Evolutionary conservation across 345 rosid genomes (phyloP), one percentile per base, ranked within the genome.

Genomic region (Gynandropsis gynandra): DNA sequence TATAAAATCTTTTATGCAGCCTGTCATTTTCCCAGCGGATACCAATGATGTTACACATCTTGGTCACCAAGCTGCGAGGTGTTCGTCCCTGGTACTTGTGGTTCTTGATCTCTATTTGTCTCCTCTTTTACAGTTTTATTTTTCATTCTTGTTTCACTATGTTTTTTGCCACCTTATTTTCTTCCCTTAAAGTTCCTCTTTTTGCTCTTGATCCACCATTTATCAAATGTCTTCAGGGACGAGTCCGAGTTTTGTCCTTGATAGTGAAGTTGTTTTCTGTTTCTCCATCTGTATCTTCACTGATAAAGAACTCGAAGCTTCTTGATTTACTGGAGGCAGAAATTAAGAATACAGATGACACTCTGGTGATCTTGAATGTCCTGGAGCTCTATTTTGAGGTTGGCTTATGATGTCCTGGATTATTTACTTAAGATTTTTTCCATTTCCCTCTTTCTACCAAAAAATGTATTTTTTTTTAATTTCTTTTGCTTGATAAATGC

Each of bases 321-420:
- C 89, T 90, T 54, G 64, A 66, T 68, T 72, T 87, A 52, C 63
- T 90, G 71, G 95, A 82, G 79, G 85, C 71, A 27, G 95, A 83
- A 66, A 52, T 87, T 61, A 69, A 74, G 55, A 72, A 70, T 50
- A 58, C 76, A 54, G 73, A 69, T 50, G 98, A 90, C 43, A 72
- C 76, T 49, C 85, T 87, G 45, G 87, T 61, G 62, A 69, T 74
- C 50, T 73, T 69, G 68, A 90, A 77, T 67, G 71, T 77, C 43
- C 51, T 90, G 77, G 98, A 90, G 80, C 83, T 90, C 58, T 69
- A 79, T 48, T 79, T 76, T 59, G 92, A 90, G 98, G 98, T 90
- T 60, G 50, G 81, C 50, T 42, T 47, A 15, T 56, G 16, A 54
- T 61, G 15, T 47, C 34, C 42, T 10, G 16, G 7, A 52, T 21